These are phyloP conservation scores for Coemansia sp. DNA, from an alignment of 192 early-diverging fungal species.

Conservation along the genomic window DNA sequence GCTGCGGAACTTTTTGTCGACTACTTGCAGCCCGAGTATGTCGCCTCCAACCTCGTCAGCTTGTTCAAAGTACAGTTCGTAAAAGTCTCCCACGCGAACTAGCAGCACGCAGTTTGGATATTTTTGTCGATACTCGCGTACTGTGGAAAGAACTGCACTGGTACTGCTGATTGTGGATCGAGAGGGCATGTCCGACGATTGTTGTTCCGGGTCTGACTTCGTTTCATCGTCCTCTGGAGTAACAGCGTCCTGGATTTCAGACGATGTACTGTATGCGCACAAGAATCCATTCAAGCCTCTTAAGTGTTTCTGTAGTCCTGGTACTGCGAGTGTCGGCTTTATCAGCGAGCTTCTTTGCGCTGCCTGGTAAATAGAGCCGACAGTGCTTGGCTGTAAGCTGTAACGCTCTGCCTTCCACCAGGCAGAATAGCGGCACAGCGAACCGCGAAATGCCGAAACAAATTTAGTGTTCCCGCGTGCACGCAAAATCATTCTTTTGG, in stretches of 20 bases:
- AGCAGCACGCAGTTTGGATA: conserved; percentile 71
- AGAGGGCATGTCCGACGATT: neutral
- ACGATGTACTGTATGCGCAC: conserved; percentile 1
- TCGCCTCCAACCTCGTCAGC: conserved; percentile 63
- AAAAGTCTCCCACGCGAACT: conserved; percentile 77
- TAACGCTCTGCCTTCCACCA: neutral
- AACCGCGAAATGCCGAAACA: neutral
- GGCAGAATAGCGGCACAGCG: neutral
- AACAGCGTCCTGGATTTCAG: neutral
- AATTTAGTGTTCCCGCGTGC: neutral
- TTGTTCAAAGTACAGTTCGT: conserved; percentile 77
- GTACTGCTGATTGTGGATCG: conserved; percentile 10
- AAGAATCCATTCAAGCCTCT: neutral
- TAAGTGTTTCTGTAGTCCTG: neutral
- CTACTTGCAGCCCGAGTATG: conserved; percentile 69
- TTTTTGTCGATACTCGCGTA: conserved; percentile 57
- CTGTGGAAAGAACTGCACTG: conserved; percentile 47
- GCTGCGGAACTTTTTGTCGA: conserved; percentile 61
- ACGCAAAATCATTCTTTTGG: neutral
- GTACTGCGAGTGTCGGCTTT: too few species aligned
- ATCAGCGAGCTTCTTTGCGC: neutral
- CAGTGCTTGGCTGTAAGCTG: neutral
- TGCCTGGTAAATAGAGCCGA: neutral
- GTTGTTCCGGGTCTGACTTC: too few species aligned
- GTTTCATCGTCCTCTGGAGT: neutral